Base-by-base conservation (phyloP, 257 asterid genomes). In the Parsonsia alboflavescens region DNA sequence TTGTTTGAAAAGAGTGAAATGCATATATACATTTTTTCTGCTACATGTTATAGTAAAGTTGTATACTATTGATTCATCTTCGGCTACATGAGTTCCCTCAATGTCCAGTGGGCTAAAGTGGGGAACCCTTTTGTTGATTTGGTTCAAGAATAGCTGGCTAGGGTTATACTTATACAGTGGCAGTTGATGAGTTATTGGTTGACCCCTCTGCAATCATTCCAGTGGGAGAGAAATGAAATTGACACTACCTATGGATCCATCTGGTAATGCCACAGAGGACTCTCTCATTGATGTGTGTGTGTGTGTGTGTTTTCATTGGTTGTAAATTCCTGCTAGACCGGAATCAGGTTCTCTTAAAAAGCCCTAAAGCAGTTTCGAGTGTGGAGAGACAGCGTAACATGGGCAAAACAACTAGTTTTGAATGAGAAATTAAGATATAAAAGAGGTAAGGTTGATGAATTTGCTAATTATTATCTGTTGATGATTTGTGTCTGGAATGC, bases 311-410 rank as follows among this genome's bases (percentile, higher is more conserved):
- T 33, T 33, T 33, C 39, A 33, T 33, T 33, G 39, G 39, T 33
- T 33, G 39, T 1, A 33, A 33, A 33, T 33, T 33, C 39, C 39
- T 33, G 39, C 39, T 1, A 3, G 39, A 33, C 24, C 16, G 10
- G 42, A 62, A 62, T 33, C 68, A 62, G 45, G 68, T 63, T 36
- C 68, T 39, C 24, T 33, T 33, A 16, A 63, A 57, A 61, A 63
- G 26, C 68, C 46, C 68, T 63, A 63, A 63, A 63, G 68, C 46
- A 17, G 70, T 36, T 42, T 42, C 46, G 7, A 7, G 46, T 42
- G 9, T 42, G 46, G 9, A 5, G 9, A 42, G 9, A 42, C 39
- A 42, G 5, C 0, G 46, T 42, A 42, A 42, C 46, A 42, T 5
- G 46, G 2, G 39, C 39, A 33, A 50, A 50, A 13, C 30, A 56